Base-by-base conservation (phyloP, 1,284 basidiomycete species). In the Athelia psychrophila region DNA sequence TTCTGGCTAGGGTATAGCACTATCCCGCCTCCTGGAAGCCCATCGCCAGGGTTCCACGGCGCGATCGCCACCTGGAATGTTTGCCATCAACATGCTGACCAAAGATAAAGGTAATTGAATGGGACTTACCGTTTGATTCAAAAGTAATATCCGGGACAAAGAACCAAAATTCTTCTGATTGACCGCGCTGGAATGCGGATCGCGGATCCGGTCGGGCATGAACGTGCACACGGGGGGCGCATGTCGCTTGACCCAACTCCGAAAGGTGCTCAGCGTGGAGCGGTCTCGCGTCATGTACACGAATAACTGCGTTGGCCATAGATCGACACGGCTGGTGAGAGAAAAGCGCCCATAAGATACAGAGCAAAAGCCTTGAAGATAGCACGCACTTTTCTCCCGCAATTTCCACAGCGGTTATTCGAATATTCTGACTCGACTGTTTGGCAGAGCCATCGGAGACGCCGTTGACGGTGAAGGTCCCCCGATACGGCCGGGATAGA, bases 401-500 rank as follows among this genome's bases (percentile, higher is more conserved):
- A 33, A 80, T 83, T 68, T 85, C 83, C 40, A 83, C 81, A 35
- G 80, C 81, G 18, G 80, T 81, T 56, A 83, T 79, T 49, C 68
- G 72, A 47, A 85, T 71, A 52, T 78, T 76, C 60, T 81, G 78
- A 62, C 65, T 70, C 72, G 57, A 65, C 68, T 58, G 69, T 69
- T 56, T 78, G 73, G 46, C 72, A 73, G 55, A 67, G 63, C 56
- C 71, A 67, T 44, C 77, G 74, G 55, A 68, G 13, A 30, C 27
- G 27, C 27, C 27, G 42, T 82, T 71, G 51, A 76, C 62, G 61
- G 85, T 69, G 4, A 69, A 60, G 45, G 83, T 83, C 51, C 81
- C 71, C 83, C 84, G 85, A 19, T 81, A 79, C 44, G 49, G 19
- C 42, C 64, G 59, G 9, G 61, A 55, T 33, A 62, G 65, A 24